Base-by-base conservation (phyloP, 768 basidiomycete genomes). In the Neoboletus subvelutipes region DNA sequence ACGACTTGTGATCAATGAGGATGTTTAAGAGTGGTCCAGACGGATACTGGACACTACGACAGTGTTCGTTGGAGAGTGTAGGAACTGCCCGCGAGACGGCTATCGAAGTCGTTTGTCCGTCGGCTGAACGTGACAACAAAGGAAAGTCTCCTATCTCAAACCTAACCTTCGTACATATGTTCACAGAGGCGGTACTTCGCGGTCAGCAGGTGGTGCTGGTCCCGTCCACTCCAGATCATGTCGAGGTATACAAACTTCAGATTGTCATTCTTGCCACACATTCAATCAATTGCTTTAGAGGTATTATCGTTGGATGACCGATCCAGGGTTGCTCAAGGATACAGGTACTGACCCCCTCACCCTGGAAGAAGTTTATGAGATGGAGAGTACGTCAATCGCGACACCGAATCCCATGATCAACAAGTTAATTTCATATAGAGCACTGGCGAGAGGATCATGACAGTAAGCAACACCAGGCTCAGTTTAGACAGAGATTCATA, bases 221-320 rank as follows among this genome's bases (percentile, higher is more conserved):
- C 0, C 94, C 93, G 6, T 96, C 96, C 69, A 78, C 80, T 71
- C 83, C 72, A 43, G 78, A 79, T 42, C 80, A 83, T 70, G 80
- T 83, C 46, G 39, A 66, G 57, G 67, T 68, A 52, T 40, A 33
- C 15, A 12, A 17, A 15, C 13, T 9, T 26, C 9, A 18, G 34
- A 18, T 1, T 15, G 3, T 7, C 40, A 5, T 24, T 22, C 26
- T 42, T 2, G 8, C 17, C 20, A 37, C 3, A 4, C 12, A 9
- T 33, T 49, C 33, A 43, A 22, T 39, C 6, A 4, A 11, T 40
- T 22, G 15, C 0, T 9, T 22, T 13, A 94, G 90, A 88, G 75
- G 65, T 98, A 97, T 66, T 84, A 95, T 67, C 77, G 79, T 59
- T 98, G 94, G 94, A 96, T 98, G 94, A 76, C 81, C 29, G 80